phyloP scores from a whole-genome alignment of 2,329 filamentous ascomycete species.

The Trichoderma citrinoviride region DNA sequence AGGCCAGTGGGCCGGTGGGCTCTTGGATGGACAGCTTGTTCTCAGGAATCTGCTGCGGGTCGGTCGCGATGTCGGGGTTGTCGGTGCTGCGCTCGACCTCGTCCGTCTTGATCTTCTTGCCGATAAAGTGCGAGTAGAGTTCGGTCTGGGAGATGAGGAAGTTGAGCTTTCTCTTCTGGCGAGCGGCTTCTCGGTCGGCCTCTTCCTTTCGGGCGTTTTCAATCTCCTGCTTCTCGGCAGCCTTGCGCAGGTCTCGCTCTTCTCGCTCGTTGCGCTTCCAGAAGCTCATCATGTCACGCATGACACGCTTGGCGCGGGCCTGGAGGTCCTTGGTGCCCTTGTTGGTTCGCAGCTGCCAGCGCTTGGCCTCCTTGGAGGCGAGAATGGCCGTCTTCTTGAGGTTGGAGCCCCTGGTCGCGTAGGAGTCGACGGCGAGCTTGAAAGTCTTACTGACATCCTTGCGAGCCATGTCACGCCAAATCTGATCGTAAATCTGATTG shows the following conservation, averaged over 20 bases:
- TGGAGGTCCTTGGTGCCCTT: conserved; percentile 98
- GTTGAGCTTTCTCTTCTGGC: conserved; percentile 98
- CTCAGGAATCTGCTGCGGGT: conserved; percentile 42
- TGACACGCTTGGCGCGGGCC: conserved; percentile 92
- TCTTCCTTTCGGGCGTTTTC: conserved; percentile 96
- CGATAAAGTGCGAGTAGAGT: conserved; percentile 98
- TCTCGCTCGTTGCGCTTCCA: conserved; percentile 99
- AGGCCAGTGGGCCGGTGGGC: conserved; percentile 51
- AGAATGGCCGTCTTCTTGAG: conserved; percentile 96
- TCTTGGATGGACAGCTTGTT: conserved; percentile 51
- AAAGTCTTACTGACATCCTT: conserved; percentile 93
- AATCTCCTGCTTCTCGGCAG: conserved; percentile 91
- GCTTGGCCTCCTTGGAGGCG: conserved; percentile 92
- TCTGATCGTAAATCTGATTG: conserved; percentile 95
- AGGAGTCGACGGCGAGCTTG: conserved; percentile 81
- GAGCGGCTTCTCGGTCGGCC: conserved; percentile 93
- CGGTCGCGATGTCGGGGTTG: conserved; percentile 66
- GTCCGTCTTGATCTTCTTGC: conserved; percentile 97
- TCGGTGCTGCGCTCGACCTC: conserved; percentile 90
- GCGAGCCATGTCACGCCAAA: conserved; percentile 89
- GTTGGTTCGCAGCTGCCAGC: conserved; percentile 97
- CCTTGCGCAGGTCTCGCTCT: conserved; percentile 89
- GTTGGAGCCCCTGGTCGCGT: conserved; percentile 87
- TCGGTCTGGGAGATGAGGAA: conserved; percentile 99
- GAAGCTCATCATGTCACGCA: conserved; percentile 99